A percentile compares a stretch with the other conserved stretches of the same genome.
These are phyloP conservation scores for Plasmopara viticola DNA, from an alignment of 352 stramenopile genomes.

Conservation along the genomic window DNA sequence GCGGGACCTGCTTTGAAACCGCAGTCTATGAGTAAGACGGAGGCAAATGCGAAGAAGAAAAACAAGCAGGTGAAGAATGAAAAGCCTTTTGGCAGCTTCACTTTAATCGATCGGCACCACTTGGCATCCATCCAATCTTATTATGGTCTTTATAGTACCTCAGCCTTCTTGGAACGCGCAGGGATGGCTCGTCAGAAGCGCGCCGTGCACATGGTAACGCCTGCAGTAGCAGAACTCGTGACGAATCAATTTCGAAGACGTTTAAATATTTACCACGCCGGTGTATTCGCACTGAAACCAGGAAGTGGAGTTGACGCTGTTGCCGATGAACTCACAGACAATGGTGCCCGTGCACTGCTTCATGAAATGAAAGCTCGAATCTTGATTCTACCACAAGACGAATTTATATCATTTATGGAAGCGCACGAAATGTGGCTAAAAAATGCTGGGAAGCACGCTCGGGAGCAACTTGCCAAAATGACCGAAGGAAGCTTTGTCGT, in stretches of 20 bases:
- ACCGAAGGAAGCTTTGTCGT: conserved; percentile 57
- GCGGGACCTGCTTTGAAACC: conserved; percentile 28
- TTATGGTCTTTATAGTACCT: conserved; percentile 34
- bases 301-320: conserved; percentile 16
- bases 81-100: conserved; percentile 66
- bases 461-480: conserved; percentile 42
- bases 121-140: conserved; percentile 33
- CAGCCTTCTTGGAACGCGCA: conserved; percentile 49
- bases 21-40: conserved; percentile 17
- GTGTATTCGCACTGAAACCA: conserved; percentile 42
- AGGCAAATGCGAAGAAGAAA: conserved; percentile 23
- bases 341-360: conserved; percentile 55
- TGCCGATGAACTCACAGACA: conserved; percentile 52
- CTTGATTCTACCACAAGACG: conserved; percentile 48
- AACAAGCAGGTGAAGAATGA: conserved; percentile 52
- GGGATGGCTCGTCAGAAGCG: conserved; percentile 59
- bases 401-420: conserved; percentile 57
- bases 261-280: conserved; percentile 57
- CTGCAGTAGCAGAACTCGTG: conserved; percentile 43
- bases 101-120: conserved; percentile 33
- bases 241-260: conserved; percentile 32
- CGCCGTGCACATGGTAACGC: conserved; percentile 60
- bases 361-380: conserved; percentile 44
- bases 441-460: conserved; percentile 53
- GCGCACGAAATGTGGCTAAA: conserved; percentile 75